Conservation (phyloP, 495 filamentous ascomycete genomes). For the Penicillium canariense region DNA sequence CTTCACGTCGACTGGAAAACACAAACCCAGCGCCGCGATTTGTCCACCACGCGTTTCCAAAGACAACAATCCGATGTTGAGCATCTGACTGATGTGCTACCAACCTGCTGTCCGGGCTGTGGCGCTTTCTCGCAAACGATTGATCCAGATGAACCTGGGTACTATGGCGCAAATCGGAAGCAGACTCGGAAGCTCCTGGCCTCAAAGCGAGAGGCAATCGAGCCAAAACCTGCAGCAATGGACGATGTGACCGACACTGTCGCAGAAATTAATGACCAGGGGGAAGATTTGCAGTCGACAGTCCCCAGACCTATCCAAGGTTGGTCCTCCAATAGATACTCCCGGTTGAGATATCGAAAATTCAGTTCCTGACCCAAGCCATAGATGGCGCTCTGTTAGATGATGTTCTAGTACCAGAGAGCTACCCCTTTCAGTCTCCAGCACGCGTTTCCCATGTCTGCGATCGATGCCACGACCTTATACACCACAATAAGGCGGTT, state of each 20-base stretch:
- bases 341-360: not conserved
- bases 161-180: slow-evolving; percentile 61
- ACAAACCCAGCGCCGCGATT: slow-evolving; percentile 15
- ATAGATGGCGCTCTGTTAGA: slow-evolving; percentile 41
- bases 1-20: not conserved
- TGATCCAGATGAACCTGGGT: slow-evolving; percentile 70
- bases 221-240: slow-evolving; percentile 20
- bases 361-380: not conserved
- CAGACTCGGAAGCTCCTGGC: slow-evolving; percentile 35
- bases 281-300: not conserved
- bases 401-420: slow-evolving; percentile 28
- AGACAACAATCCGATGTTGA: slow-evolving; percentile 4
- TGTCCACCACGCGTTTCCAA: slow-evolving; percentile 19
- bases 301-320: slow-evolving; percentile 24
- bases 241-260: slow-evolving; percentile 10
- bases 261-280: slow-evolving; percentile 2
- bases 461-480: slow-evolving; percentile 79
- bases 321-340: slow-evolving; percentile 3
- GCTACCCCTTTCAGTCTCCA: slow-evolving; percentile 13
- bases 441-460: slow-evolving; percentile 54
- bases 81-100: slow-evolving; percentile 22
- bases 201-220: slow-evolving; percentile 44
- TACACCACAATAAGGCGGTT: slow-evolving; percentile 67
- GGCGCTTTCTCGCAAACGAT: slow-evolving; percentile 78
- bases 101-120: slow-evolving; percentile 74